These are phyloP conservation scores for Phytophthora constricta DNA, from an alignment of 352 stramenopile genomes.

Conservation along the genomic window DNA sequence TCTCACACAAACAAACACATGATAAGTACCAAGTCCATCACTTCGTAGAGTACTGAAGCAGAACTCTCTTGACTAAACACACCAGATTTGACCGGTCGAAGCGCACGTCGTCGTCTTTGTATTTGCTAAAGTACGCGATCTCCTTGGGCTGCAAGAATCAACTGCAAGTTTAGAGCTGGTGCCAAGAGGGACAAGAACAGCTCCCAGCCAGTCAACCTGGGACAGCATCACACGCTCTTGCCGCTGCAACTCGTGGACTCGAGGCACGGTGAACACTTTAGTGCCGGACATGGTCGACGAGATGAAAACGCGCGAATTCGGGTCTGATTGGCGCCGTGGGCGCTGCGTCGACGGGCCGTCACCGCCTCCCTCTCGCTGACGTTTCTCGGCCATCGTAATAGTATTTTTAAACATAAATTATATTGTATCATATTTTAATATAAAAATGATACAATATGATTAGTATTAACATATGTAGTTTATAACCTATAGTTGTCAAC, in stretches of 20 bases:
- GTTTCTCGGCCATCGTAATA: constrained; percentile 24
- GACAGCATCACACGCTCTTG: constrained; percentile 28
- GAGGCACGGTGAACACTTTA: constrained; percentile 28
- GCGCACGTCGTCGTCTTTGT: constrained; percentile 39
- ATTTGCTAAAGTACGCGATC: constrained; percentile 75
- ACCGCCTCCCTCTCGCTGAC: constrained; percentile 3
- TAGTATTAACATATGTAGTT: too few relatives aligned
- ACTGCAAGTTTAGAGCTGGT: background rate
- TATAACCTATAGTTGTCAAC: too few relatives aligned
- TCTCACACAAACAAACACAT: constrained; percentile 1
- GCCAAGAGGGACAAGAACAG: background rate
- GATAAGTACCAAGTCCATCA: background rate
- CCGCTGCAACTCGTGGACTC: constrained; percentile 34
- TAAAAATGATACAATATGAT: too few relatives aligned
- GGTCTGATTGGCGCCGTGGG: background rate
- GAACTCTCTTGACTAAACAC: too few relatives aligned
- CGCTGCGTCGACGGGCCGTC: constrained; percentile 11
- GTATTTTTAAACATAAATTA: background rate
- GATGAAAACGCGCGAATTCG: background rate
- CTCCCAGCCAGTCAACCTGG: constrained; percentile 12
- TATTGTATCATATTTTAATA: background rate
- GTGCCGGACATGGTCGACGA: background rate
- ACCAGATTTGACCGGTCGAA: constrained; percentile 79
- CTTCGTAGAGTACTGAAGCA: background rate
- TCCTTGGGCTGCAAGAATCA: constrained; percentile 52